These are phyloP conservation scores for Metschnikowia proteae DNA, from an alignment of 805 yeast genomes.

Conservation along the genomic window DNA sequence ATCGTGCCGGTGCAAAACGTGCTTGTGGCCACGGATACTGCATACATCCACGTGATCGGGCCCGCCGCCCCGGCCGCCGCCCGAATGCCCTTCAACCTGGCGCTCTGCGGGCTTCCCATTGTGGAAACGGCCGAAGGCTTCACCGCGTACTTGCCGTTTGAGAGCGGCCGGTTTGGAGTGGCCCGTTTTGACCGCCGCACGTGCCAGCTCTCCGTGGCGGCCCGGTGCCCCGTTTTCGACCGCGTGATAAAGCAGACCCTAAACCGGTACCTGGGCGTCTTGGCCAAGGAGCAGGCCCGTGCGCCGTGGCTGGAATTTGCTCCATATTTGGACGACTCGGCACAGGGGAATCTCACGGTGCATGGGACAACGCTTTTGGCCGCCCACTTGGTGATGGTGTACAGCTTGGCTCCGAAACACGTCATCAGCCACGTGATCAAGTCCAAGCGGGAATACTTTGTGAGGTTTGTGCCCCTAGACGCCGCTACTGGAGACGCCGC, in stretches of 20 bases:
- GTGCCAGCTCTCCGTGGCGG: background rate
- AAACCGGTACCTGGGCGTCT: conserved; percentile 14
- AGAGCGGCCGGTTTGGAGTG: conserved; percentile 11
- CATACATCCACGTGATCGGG: conserved; percentile 1
- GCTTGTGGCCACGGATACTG: conserved; percentile 12
- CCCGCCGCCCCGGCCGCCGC: background rate
- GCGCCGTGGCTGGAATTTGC: conserved; percentile 15
- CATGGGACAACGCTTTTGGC: conserved; percentile 10
- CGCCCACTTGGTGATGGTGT: conserved; percentile 9
- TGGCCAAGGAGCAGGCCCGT: conserved; percentile 13
- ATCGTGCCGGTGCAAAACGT: background rate
- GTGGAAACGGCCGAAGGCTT: background rate
- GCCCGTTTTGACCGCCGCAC: conserved; percentile 2
- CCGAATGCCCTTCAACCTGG: conserved; percentile 8
- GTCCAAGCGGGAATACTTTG: conserved; percentile 11
- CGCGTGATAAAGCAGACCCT: conserved; percentile 20
- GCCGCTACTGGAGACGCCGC: background rate
- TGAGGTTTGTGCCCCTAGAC: conserved; percentile 7
- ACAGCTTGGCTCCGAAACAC: conserved; percentile 11
- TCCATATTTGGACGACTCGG: conserved; percentile 19
- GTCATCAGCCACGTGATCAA: conserved; percentile 23
- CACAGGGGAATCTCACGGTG: conserved; percentile 25
- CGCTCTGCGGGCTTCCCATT: conserved; percentile 7
- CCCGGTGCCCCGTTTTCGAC: conserved; percentile 7
- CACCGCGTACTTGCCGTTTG: conserved; percentile 7